Base-by-base conservation (phyloP, 805 yeast genomes). In the Pichia kluyveri region DNA sequence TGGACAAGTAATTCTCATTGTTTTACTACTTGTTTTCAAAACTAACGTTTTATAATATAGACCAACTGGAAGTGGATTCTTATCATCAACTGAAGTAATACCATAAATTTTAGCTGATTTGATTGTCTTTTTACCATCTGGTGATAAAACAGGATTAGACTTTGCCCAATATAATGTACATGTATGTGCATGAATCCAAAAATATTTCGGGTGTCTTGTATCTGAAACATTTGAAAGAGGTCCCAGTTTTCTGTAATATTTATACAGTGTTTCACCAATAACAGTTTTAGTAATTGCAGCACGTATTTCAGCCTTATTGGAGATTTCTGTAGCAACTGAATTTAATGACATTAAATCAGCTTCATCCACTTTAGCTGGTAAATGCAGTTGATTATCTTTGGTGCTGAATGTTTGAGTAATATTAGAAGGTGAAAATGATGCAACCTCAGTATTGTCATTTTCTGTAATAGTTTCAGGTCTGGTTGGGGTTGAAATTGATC, bases 151-250 rank as follows among this genome's bases (percentile, higher is more conserved):
- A 1, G 97, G 97, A 59, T 86, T 86, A 12, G 80, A 73, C 6
- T 77, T 73, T 4, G 91, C 82, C 99, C 99, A 91, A 65, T 87
- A 89, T 42, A 91, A 70, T 0, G 96, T 87, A 70, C 88, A 68
- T 9, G 93, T 83, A 65, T 90, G 90, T 4, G 99, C 98, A 66
- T 91, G 96, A 41, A 93, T 79, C 98, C 98, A 93, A 74, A 91
- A 91, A 68, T 79, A 91, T 54, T 97, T 76, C 60, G 85, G 93
- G 60, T 91, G 99, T 51, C 96, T 77, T 40, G 77, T 76, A 44
- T 88, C 93, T 0, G 91, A 77, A 19, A 87, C 73, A 1, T 83
- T 74, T 38, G 87, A 82, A 44, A 86, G 70, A 15, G 89, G 83
- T 1, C 90, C 90, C 46, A 84, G 66, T 51, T 80, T 79, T 50